Evolutionary conservation across 768 basidiomycete genomes (phyloP).

Genomic region (Jaapia argillacea): DNA sequence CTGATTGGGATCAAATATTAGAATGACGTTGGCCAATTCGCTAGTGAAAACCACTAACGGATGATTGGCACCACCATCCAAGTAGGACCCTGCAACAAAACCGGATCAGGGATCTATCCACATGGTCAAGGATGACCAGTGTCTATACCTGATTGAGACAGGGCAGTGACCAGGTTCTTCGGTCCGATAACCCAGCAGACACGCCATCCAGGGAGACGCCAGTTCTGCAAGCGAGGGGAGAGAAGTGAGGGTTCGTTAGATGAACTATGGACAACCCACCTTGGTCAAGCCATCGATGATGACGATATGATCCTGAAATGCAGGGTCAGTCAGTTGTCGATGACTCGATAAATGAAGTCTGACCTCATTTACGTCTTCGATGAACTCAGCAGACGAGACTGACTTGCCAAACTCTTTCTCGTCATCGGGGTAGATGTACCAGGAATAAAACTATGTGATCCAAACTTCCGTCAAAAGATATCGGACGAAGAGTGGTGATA

Average conservation of each 20-base stretch:
- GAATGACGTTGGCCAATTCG: neutral
- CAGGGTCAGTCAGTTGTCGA: neutral
- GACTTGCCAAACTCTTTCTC: conserved; percentile 67
- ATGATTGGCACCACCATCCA: conserved; percentile 93
- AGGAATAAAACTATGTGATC: conserved; percentile 76
- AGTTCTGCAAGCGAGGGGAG: conserved; percentile 50
- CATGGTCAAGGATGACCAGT: conserved; percentile 9
- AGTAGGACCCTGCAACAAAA: conserved; percentile 60
- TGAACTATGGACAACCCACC: conserved; percentile 26
- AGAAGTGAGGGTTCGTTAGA: conserved; percentile 1
- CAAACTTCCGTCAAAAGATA: neutral
- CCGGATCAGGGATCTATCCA: neutral
- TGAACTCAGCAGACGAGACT: conserved; percentile 72
- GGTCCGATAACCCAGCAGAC: conserved; percentile 92
- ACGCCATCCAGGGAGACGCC: conserved; percentile 92
- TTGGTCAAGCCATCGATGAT: conserved; percentile 93
- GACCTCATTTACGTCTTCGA: conserved; percentile 79
- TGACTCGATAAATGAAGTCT: conserved; percentile 7
- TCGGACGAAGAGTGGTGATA: conserved; percentile 2
- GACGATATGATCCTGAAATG: conserved; percentile 56
- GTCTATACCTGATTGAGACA: conserved; percentile 87
- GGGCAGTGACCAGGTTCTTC: conserved; percentile 77
- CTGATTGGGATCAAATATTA: conserved; percentile 22
- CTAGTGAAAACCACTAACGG: conserved; percentile 41
- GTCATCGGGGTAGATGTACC: conserved; percentile 86